Evolutionary conservation across 176 grass and related monocot species (phyloP), one percentile per base, ranked within the genome.

Genomic region (Oryza australiensis): DNA sequence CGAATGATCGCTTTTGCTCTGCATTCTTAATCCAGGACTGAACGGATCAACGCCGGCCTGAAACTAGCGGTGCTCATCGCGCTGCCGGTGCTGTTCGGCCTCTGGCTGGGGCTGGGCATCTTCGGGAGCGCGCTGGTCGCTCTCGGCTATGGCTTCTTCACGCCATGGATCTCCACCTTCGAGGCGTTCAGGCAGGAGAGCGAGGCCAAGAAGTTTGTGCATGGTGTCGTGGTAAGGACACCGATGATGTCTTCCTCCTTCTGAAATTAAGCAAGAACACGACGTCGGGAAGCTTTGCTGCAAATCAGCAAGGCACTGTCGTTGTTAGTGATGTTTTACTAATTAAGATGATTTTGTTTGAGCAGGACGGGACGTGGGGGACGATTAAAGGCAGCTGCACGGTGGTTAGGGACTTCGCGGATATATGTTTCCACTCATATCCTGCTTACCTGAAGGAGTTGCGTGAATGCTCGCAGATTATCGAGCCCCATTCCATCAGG

Each of bases 311-410:
- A 62, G 62, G 46, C 30, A 30, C 35, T 26, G 34, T 43, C 45
- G 13, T 42, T 60, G 63, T 12, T 42, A 62, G 13, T 20, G 5
- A 40, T 72, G 13, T 75, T 18, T 51, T 45, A 0, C 18, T 55
- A 5, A 24, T 33, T 64, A 40, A 81, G 32, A 89, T 51, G 62
- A 49, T 81, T 69, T 62, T 66, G 45, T 79, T 72, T 66, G 48
- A 37, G 38, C 81, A 97, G 94, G 94, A 97, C 72, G 94, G 94
- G 74, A 97, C 94, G 83, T 94, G 94, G 94, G 90, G 90, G 32
- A 94, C 94, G 41, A 97, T 97, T 45, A 94, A 89, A 82, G 94
- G 94, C 34, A 97, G 94, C 72, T 97, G 92, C 68, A 97, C 94
- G 32, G 94, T 97, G 62, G 94, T 92, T 4, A 92, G 94, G 76